A percentile compares a stretch with the other conserved stretches of the same genome.
Conservation (phyloP, 495 filamentous ascomycete genomes). For the Aspergillus carlsbadensis region DNA sequence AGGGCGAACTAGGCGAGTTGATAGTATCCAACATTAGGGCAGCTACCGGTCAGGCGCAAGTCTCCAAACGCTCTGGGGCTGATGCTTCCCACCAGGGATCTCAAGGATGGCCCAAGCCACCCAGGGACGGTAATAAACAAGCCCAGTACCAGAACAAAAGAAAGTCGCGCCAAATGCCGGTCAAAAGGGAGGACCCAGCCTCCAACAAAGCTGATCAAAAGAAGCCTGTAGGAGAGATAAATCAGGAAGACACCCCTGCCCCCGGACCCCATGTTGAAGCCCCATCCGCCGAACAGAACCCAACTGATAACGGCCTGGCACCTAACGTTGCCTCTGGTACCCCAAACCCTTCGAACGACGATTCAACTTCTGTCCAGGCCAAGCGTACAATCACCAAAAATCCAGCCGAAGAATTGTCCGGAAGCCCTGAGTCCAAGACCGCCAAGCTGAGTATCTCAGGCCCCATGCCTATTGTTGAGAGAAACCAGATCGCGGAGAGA, state of each 20-base stretch:
- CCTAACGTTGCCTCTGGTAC: slow-evolving; percentile 14
- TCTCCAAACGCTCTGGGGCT: neutral
- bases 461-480: neutral
- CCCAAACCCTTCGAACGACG: neutral
- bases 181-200: neutral
- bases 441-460: slow-evolving; percentile 1
- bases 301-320: slow-evolving; percentile 5
- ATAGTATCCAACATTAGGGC: neutral
- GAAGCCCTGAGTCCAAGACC: slow-evolving; percentile 7
- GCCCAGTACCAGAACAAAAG: slow-evolving; percentile 3
- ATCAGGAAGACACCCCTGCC: slow-evolving; percentile 1
- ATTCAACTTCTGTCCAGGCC: neutral
- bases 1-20: slow-evolving; percentile 12
- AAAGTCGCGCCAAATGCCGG: neutral
- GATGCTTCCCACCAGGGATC: neutral
- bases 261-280: neutral
- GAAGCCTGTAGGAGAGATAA: neutral
- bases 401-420: neutral
- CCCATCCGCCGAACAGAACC: neutral
- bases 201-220: neutral
- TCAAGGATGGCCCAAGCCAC: neutral
- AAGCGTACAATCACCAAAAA: neutral
- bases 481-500: neutral
- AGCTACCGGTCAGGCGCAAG: neutral
- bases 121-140: neutral